A percentile compares a stretch with the other conserved stretches of the same genome.
Evolutionary conservation across 1,284 basidiomycete genomes (phyloP).

Genomic region (Amylostereum chailletii): DNA sequence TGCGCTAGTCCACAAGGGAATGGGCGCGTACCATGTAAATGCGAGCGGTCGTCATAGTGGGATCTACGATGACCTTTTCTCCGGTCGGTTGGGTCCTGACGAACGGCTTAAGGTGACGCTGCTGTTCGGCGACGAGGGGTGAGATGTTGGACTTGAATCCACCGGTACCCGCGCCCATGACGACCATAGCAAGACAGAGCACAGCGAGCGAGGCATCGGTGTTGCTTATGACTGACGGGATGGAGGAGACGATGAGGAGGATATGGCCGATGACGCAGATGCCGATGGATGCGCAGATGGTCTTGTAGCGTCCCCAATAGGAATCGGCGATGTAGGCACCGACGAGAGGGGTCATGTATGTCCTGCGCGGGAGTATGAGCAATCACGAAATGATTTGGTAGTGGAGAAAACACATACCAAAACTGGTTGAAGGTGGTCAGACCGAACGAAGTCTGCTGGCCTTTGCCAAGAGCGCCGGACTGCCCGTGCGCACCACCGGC

Average conservation of each 20-base stretch:
- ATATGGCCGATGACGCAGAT: constrained; percentile 63
- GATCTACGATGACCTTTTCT: constrained; percentile 79
- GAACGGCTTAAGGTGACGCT: constrained; percentile 47
- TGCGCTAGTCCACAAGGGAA: not conserved
- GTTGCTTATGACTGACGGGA: constrained; percentile 64
- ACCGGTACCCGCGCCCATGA: constrained; percentile 65
- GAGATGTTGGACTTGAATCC: constrained; percentile 79
- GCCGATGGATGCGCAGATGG: constrained; percentile 47
- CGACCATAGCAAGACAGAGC: constrained; percentile 58
- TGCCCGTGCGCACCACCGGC: constrained; percentile 45
- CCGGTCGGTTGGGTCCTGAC: constrained; percentile 47
- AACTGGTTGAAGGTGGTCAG: constrained; percentile 57
- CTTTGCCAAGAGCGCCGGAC: constrained; percentile 64
- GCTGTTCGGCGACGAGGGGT: constrained; percentile 76
- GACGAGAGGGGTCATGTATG: constrained; percentile 49
- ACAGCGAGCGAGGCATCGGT: constrained; percentile 46
- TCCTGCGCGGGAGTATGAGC: constrained; percentile 22
- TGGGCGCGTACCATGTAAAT: constrained; percentile 55
- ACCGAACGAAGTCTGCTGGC: constrained; percentile 63
- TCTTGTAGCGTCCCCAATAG: constrained; percentile 69
- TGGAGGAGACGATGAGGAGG: constrained; percentile 63
- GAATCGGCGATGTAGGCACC: constrained; percentile 76
- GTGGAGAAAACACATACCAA: constrained; percentile 34
- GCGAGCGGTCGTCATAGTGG: constrained; percentile 57
- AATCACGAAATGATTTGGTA: not conserved